Percentiles rank a stretch among this genome's conserved stretches.
Evolutionary conservation across 352 stramenopile genomes (phyloP).

Genomic region (Pythium phragmitis): DNA sequence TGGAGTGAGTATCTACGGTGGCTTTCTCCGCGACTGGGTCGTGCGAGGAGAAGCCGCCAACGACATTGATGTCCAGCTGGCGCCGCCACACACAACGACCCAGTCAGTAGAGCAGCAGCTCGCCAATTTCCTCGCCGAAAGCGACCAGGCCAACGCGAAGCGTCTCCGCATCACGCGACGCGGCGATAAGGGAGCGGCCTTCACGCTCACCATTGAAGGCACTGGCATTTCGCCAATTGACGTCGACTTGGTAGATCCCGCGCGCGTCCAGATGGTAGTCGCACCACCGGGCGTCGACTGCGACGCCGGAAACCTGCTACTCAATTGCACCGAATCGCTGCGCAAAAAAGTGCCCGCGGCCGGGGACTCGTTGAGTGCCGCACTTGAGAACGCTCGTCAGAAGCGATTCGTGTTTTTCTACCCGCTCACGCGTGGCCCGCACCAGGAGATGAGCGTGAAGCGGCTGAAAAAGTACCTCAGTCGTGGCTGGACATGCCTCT

Average conservation of each 20-base stretch:
- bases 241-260: conserved; percentile 29
- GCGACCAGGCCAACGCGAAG: background rate
- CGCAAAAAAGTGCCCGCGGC: conserved; percentile 24
- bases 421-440: background rate
- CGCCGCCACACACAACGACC: conserved; percentile 15
- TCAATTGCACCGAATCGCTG: conserved; percentile 14
- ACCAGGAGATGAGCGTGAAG: conserved; percentile 10
- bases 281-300: conserved; percentile 26
- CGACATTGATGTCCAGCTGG: conserved; percentile 29
- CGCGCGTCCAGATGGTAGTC: background rate
- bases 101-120: conserved; percentile 13
- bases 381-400: conserved; percentile 17
- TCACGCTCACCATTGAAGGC: conserved; percentile 8
- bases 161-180: background rate
- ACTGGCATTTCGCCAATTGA: conserved; percentile 13
- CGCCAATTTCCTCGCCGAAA: conserved; percentile 1
- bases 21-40: conserved; percentile 35
- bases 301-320: conserved; percentile 30
- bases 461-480: conserved; percentile 28
- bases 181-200: conserved; percentile 19
- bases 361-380: conserved; percentile 11
- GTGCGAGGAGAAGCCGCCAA: conserved; percentile 27
- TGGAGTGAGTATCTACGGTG: conserved; percentile 21
- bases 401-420: conserved; percentile 32
- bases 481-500: conserved; percentile 31